Percentiles rank a stretch among this genome's conserved stretches.
Evolutionary conservation across 768 basidiomycete genomes (phyloP).

Genomic region (Kwoniella botswanensis): DNA sequence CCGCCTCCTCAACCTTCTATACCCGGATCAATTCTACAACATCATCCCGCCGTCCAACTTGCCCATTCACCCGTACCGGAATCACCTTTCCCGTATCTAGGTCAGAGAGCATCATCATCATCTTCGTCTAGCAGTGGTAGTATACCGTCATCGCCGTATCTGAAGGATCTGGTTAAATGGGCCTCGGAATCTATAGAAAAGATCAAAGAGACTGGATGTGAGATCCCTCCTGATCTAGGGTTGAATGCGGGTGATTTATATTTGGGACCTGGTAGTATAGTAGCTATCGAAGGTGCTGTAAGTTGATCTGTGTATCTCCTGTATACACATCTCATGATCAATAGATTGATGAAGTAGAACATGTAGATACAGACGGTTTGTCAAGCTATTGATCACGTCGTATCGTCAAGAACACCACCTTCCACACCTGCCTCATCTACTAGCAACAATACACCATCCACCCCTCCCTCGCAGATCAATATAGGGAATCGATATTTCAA

Average conservation of each 20-base stretch:
- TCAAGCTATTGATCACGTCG: conserved; percentile 79
- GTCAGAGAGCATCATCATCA: conserved; percentile 5
- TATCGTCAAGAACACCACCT: conserved; percentile 22
- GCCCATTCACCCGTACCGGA: conserved; percentile 48
- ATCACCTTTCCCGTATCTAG: conserved; percentile 36
- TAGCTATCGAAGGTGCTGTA: conserved; percentile 57
- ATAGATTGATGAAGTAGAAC: too few species aligned
- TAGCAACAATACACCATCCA: conserved; percentile 24
- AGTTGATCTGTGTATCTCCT: conserved; percentile 18
- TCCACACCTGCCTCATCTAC: neutral
- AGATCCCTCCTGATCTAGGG: conserved; percentile 50
- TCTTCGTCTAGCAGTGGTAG: conserved; percentile 3
- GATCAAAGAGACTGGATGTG: conserved; percentile 53
- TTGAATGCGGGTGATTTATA: conserved; percentile 56
- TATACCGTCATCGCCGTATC: conserved; percentile 40
- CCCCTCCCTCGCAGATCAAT: conserved; percentile 23
- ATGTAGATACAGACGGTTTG: conserved; percentile 64
- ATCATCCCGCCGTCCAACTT: conserved; percentile 49
- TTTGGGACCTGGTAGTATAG: conserved; percentile 54
- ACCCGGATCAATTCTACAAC: conserved; percentile 47
- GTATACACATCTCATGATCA: neutral
- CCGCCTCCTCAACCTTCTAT: conserved; percentile 27
- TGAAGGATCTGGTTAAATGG: conserved; percentile 50
- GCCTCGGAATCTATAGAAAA: conserved; percentile 51
- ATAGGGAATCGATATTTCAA: neutral